Percentiles rank a stretch among this genome's conserved stretches.
Evolutionary conservation across 176 grass and related monocot species (phyloP).

Genomic region (Areca catechu): DNA sequence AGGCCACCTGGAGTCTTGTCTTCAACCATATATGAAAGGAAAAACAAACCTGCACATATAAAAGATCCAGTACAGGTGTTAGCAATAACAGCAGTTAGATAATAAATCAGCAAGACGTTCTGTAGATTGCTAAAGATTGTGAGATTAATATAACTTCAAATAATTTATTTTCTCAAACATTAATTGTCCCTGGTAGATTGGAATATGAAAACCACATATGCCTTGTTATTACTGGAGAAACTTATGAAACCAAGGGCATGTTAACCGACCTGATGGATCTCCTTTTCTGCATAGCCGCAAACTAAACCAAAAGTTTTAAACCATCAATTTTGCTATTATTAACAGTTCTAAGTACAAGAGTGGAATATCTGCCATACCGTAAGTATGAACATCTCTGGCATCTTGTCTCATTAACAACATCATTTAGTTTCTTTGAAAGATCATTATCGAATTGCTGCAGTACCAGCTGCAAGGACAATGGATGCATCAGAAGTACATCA

Average conservation of each 20-base stretch:
- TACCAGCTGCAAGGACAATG: slow-evolving; percentile 37
- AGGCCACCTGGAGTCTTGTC: slow-evolving; percentile 61
- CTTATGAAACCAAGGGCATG: too few species aligned
- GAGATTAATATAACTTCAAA: too few species aligned
- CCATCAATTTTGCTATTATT: slow-evolving; percentile 16
- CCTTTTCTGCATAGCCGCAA: slow-evolving; percentile 63
- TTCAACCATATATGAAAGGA: slow-evolving; percentile 64
- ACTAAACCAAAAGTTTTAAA: slow-evolving; percentile 33
- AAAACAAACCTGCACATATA: slow-evolving; percentile 48
- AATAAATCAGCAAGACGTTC: too few species aligned
- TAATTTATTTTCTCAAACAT: too few species aligned
- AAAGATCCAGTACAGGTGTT: background rate
- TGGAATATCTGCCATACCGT: slow-evolving; percentile 26
- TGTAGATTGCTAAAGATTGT: too few species aligned
- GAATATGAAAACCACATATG: too few species aligned
- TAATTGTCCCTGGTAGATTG: too few species aligned
- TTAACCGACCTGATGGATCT: slow-evolving; percentile 63
- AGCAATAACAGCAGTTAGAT: too few species aligned
- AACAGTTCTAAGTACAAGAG: background rate
- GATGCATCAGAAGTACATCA: too few species aligned
- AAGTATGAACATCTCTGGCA: slow-evolving; percentile 78
- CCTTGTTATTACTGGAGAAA: too few species aligned
- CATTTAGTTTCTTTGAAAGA: slow-evolving; percentile 66
- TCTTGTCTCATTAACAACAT: slow-evolving; percentile 74
- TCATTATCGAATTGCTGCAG: slow-evolving; percentile 76